Conservation (phyloP, 345 rosid genomes). For the Citrus maxima region DNA sequence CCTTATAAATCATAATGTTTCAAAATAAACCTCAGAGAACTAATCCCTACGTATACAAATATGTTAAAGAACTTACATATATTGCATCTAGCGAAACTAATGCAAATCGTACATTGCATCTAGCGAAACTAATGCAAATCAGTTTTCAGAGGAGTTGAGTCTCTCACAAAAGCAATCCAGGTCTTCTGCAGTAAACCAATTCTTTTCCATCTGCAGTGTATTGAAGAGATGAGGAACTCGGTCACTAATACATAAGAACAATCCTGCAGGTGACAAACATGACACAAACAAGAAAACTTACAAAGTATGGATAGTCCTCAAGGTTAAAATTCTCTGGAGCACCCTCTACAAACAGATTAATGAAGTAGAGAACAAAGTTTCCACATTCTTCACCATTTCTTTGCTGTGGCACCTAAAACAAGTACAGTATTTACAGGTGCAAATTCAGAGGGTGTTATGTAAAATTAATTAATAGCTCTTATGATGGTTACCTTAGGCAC, state of each 20-base stretch:
- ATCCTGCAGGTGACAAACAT: not conserved
- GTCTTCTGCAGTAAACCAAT: constrained; percentile 55
- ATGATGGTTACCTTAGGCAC: constrained; percentile 47
- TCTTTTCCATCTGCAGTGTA: constrained; percentile 47
- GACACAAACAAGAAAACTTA: constrained; percentile 27
- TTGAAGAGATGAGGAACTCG: not conserved
- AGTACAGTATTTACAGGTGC: not conserved
- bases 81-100: not conserved
- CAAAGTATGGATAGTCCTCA: constrained; percentile 47
- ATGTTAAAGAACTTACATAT: not conserved
- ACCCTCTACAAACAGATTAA: constrained; percentile 48
- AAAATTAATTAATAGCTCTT: constrained; percentile 1
- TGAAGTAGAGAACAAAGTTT: constrained; percentile 62
- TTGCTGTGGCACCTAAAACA: constrained; percentile 72
- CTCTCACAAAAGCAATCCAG: constrained; percentile 39
- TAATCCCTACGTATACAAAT: not conserved
- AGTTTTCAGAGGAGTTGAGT: constrained; percentile 23
- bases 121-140: not conserved
- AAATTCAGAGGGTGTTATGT: not conserved
- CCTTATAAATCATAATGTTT: not conserved
- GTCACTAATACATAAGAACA: not conserved
- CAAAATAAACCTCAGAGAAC: not conserved
- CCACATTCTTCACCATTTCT: constrained; percentile 67
- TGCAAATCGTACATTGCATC: not conserved
- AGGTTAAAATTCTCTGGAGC: constrained; percentile 49